phyloP scores from a whole-genome alignment of 2,329 filamentous ascomycete species.

The Neofusicoccum laricinum region DNA sequence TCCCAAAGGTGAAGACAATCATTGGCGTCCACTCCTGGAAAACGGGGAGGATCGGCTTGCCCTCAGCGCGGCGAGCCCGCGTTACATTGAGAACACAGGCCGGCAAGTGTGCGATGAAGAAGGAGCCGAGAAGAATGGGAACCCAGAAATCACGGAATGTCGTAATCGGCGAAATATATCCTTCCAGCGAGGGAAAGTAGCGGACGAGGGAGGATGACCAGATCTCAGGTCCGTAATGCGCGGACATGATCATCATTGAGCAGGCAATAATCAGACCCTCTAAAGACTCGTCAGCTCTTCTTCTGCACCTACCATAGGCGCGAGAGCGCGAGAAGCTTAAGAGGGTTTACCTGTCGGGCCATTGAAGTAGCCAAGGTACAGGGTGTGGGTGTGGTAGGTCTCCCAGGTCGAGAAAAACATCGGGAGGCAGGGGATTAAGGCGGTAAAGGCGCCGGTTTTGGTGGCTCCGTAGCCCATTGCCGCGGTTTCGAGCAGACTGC shows the following conservation, averaged over 20 bases:
- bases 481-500: conserved; percentile 83
- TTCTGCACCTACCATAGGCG: not conserved
- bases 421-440: conserved; percentile 82
- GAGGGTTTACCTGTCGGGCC: conserved; percentile 66
- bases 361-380: conserved; percentile 96
- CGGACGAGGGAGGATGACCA: conserved; percentile 76
- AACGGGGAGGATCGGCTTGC: conserved; percentile 73
- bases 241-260: conserved; percentile 79
- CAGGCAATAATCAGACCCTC: conserved; percentile 91
- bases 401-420: conserved; percentile 99
- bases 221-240: conserved; percentile 81
- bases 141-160: conserved; percentile 90
- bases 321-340: not conserved
- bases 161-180: conserved; percentile 65
- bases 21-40: conserved; percentile 96
- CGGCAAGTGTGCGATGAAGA: conserved; percentile 67
- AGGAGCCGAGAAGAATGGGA: conserved; percentile 48
- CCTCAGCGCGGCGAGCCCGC: conserved; percentile 67
- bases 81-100: conserved; percentile 87
- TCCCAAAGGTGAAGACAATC: conserved; percentile 71
- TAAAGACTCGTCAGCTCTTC: conserved; percentile 14
- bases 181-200: conserved; percentile 35
- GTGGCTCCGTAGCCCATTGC: conserved; percentile 89
- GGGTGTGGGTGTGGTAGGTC: conserved; percentile 95
- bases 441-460: conserved; percentile 83